Evolutionary conservation across 371 early-diverging fungal genomes (phyloP).

Genomic region (Nematocida minor): DNA sequence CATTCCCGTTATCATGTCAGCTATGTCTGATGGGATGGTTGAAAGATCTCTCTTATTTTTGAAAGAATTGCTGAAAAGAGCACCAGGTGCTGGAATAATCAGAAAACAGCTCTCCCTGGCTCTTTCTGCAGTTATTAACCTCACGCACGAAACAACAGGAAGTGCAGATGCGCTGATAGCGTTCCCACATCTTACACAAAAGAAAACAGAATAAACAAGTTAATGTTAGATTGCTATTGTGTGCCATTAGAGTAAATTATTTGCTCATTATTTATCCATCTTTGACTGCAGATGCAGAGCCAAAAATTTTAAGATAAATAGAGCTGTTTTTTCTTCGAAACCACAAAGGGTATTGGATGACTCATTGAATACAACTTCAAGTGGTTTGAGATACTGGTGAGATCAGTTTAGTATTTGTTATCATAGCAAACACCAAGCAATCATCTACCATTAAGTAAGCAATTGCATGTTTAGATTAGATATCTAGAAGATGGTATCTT

Average conservation of each 20-base stretch:
- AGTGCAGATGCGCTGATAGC: constrained; percentile 9
- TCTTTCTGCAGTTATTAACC: neutral
- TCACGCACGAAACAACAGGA: constrained; percentile 24
- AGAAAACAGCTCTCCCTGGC: neutral
- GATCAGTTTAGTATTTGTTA: too few relatives aligned
- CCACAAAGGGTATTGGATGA: too few relatives aligned
- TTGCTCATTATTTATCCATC: too few relatives aligned
- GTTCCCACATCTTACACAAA: neutral
- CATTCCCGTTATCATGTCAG: neutral
- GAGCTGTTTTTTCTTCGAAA: too few relatives aligned
- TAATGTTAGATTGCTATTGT: neutral
- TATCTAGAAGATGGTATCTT: too few relatives aligned
- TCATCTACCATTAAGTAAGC: too few relatives aligned
- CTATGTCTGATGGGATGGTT: constrained; percentile 2
- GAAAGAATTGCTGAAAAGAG: neutral
- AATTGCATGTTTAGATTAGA: too few relatives aligned
- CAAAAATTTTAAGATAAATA: too few relatives aligned
- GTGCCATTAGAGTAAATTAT: neutral
- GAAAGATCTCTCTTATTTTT: constrained; percentile 21
- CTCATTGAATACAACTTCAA: too few relatives aligned
- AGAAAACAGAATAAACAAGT: neutral
- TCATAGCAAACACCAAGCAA: too few relatives aligned
- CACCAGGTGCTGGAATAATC: neutral
- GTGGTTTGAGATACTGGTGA: too few relatives aligned
- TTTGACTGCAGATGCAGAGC: too few relatives aligned